A percentile compares a stretch with the other conserved stretches of the same genome.
Conservation (phyloP, 805 yeast species). For the Candida sonorensis region DNA sequence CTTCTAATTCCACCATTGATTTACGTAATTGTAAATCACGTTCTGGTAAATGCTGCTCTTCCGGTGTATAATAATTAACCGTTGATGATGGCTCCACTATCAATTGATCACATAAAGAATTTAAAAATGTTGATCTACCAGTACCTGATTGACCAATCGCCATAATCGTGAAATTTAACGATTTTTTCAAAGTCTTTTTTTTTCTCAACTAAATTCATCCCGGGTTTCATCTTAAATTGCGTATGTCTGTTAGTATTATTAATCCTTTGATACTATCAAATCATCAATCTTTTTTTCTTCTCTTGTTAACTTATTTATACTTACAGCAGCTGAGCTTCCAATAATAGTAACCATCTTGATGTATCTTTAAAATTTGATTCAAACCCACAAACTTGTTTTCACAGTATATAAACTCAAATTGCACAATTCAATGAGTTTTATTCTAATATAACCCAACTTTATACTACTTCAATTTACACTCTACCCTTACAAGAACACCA, state of each 20-base stretch:
- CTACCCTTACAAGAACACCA: too few relatives aligned
- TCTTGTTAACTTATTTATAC: slow-evolving; percentile 18
- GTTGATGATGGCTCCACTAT: slow-evolving; percentile 71
- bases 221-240: too few relatives aligned
- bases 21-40: slow-evolving; percentile 61
- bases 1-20: slow-evolving; percentile 79
- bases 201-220: slow-evolving; percentile 43
- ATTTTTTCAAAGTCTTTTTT: slow-evolving; percentile 75
- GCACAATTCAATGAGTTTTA: too few relatives aligned
- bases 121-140: slow-evolving; percentile 89
- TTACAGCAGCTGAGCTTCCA: slow-evolving; percentile 43
- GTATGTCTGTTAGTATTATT: neutral
- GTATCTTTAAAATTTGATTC: too few relatives aligned
- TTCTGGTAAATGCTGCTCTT: slow-evolving; percentile 44
- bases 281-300: slow-evolving; percentile 1
- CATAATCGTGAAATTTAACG: slow-evolving; percentile 80
- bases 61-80: slow-evolving; percentile 20
- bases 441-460: too few relatives aligned
- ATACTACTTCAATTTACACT: too few relatives aligned
- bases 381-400: too few relatives aligned
- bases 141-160: slow-evolving; percentile 82
- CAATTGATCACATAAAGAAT: slow-evolving; percentile 83
- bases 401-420: too few relatives aligned
- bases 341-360: slow-evolving; percentile 38
- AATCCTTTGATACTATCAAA: neutral